Conservation (phyloP, 1,284 basidiomycete genomes). For the Sphagnurus paluster region DNA sequence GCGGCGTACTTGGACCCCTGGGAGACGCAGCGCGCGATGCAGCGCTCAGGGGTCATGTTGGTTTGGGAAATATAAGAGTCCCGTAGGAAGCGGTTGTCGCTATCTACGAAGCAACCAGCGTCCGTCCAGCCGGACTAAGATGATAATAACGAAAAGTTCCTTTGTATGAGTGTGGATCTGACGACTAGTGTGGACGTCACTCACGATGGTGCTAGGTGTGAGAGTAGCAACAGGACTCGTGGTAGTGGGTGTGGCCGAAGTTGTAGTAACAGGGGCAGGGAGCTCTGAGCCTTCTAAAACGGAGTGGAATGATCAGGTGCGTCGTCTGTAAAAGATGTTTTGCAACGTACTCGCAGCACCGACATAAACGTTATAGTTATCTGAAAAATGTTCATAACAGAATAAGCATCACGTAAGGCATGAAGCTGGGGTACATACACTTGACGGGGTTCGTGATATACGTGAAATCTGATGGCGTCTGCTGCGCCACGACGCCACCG, state of each 20-base stretch:
- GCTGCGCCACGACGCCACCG: slow-evolving; percentile 33
- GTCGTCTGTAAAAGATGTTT: neutral
- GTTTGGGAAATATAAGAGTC: slow-evolving; percentile 14
- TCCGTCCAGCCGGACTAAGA: slow-evolving; percentile 22
- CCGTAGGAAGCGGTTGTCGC: slow-evolving; percentile 26
- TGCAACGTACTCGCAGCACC: slow-evolving; percentile 39
- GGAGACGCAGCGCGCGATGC: slow-evolving; percentile 25
- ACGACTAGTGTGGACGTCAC: neutral
- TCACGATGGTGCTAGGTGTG: neutral
- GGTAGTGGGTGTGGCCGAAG: too few relatives aligned
- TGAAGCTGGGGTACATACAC: slow-evolving; percentile 28
- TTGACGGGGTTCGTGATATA: slow-evolving; percentile 31
- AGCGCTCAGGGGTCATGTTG: slow-evolving; percentile 31
- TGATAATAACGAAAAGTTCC: neutral
- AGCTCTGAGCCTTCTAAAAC: too few relatives aligned
- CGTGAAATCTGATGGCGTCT: slow-evolving; percentile 33
- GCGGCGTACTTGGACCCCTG: slow-evolving; percentile 31
- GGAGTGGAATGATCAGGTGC: too few relatives aligned
- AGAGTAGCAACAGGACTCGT: too few relatives aligned
- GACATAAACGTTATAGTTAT: slow-evolving; percentile 44
- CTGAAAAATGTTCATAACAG: slow-evolving; percentile 19
- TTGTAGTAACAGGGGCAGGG: neutral
- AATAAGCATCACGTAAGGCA: neutral
- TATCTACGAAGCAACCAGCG: slow-evolving; percentile 32
- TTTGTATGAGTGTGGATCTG: neutral